Evolutionary conservation across 2,329 filamentous ascomycete species (phyloP), one percentile per base, ranked within the genome.

Genomic region (Pyrenophora tritici-repentis): DNA sequence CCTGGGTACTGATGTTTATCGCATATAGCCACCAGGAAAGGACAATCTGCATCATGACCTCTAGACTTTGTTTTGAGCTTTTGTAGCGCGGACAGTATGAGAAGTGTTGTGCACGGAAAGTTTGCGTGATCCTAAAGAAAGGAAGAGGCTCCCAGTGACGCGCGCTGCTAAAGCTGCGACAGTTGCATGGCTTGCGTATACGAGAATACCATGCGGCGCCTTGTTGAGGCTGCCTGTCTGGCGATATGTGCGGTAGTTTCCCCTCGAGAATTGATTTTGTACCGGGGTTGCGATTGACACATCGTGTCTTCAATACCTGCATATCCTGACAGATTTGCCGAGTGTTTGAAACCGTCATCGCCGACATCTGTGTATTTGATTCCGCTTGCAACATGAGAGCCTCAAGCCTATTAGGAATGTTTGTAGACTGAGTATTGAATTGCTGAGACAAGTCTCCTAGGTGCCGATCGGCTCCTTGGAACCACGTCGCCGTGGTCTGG

Each of bases 401-500:
- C 8, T 26, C 24, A 26, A 8, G 7, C 4, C 9, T 26, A 8
- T 7, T 26, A 6, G 8, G 24, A 7, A 10, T 26, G 24, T 3
- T 38, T 3, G 18, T 38, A 38, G 6, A 1, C 18, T 38, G 3
- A 12, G 3, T 17, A 10, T 6, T 38, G 36, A 1, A 4, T 38
- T 26, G 24, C 24, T 26, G 24, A 26, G 6, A 7, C 3, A 26
- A 7, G 3, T 38, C 4, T 0, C 18, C 4, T 3, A 38, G 1
- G 18, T 13, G 13, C 4, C 2, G 18, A n/a, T 38, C 17, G 1
- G 36, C 22, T 22, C 3, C 14, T 4, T 1, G 13, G 13, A 20
- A 18, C 0, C 22, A 26, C 10, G 3, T 29, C 0, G 38, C 10
- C 0, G 7, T 0, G 24, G 5, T 29, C 1, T 6, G 7, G 6